Evolutionary conservation across 2,329 filamentous ascomycete genomes (phyloP).

Genomic region (Colletotrichum aenigma): DNA sequence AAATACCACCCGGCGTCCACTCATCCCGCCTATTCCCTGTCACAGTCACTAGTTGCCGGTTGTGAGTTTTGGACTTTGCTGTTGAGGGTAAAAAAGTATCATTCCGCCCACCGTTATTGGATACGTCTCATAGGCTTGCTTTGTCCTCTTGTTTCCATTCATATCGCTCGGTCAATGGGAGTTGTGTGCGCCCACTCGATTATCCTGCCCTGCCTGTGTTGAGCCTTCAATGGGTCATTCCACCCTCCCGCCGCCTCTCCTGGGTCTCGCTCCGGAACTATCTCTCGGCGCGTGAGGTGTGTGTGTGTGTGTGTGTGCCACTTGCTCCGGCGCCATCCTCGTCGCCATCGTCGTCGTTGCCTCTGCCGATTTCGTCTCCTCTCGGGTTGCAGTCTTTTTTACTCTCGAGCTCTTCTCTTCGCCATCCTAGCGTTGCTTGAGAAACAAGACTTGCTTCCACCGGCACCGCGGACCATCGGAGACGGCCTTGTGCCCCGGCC

Average conservation of each 20-base stretch:
- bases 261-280: background rate
- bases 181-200: background rate
- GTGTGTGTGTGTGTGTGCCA: background rate
- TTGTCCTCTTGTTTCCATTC: background rate
- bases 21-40: background rate
- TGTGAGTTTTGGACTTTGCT: background rate
- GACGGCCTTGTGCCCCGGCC: background rate
- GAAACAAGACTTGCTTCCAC: background rate
- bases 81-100: background rate
- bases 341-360: background rate
- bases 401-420: background rate
- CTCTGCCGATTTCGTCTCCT: background rate
- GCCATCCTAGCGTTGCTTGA: background rate
- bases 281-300: background rate
- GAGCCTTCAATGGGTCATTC: background rate
- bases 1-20: background rate
- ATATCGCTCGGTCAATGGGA: background rate
- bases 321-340: background rate
- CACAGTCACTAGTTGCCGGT: background rate
- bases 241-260: background rate
- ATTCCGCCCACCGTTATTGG: background rate
- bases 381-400: background rate
- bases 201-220: background rate
- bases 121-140: background rate
- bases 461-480: background rate